Conservation (phyloP, 106 monocot genomes). For the Apostasia shenzhenica region DNA sequence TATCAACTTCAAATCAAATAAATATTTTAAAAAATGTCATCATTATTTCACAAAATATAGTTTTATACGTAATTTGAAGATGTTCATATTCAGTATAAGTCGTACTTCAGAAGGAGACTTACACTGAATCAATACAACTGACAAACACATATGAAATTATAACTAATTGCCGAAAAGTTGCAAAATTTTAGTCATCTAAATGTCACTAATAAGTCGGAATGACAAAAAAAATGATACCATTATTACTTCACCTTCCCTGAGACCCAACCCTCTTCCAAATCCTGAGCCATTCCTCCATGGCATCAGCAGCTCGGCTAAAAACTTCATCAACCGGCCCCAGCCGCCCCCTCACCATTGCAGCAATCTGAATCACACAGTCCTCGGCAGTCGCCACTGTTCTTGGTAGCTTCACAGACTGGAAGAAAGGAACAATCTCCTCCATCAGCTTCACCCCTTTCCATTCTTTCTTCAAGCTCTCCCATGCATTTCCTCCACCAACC, state of each 20-base stretch:
- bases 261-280: constrained; percentile 55
- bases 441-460: constrained; percentile 57
- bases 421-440: constrained; percentile 66
- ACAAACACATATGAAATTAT: background rate
- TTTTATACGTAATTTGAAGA: too few species aligned
- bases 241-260: constrained; percentile 7
- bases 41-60: too few species aligned
- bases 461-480: constrained; percentile 46
- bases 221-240: background rate
- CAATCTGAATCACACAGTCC: constrained; percentile 53
- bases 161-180: background rate
- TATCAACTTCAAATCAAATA: too few species aligned
- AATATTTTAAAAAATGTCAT: too few species aligned
- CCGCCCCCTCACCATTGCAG: constrained; percentile 41
- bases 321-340: constrained; percentile 33
- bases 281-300: constrained; percentile 82
- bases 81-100: too few species aligned
- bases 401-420: constrained; percentile 50
- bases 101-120: too few species aligned
- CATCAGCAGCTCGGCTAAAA: constrained; percentile 48
- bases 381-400: constrained; percentile 27
- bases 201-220: background rate
- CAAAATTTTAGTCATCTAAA: background rate
- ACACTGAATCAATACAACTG: background rate
- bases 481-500: constrained; percentile 11